Evolutionary conservation across 257 asterid genomes (phyloP).

Genomic region (Buddleja alternifolia): DNA sequence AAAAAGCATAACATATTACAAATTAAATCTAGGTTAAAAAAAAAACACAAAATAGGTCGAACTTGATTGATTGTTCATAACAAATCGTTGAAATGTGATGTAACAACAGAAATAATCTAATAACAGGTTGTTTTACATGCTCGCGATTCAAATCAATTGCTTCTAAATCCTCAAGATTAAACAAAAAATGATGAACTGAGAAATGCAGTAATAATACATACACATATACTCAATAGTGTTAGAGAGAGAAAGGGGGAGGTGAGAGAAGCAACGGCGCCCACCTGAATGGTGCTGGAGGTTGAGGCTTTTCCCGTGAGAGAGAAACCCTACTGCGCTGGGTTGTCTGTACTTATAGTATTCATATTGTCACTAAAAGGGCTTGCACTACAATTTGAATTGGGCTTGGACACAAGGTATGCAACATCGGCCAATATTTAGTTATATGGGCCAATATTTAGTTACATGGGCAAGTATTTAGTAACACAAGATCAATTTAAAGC

Average conservation of each 20-base stretch:
- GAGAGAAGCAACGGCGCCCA: constrained; percentile 28
- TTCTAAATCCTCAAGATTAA: neutral
- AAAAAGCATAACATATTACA: neutral
- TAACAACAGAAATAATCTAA: neutral
- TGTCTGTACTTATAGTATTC: constrained; percentile 24
- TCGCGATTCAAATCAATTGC: neutral
- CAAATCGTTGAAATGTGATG: neutral
- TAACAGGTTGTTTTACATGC: neutral
- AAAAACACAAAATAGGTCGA: neutral
- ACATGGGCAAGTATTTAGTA: no score
- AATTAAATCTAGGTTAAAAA: neutral
- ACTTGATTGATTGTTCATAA: neutral
- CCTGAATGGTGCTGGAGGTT: constrained; percentile 30
- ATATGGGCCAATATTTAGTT: no score
- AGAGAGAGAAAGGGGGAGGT: constrained; percentile 26
- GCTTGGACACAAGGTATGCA: neutral
- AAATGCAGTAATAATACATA: neutral
- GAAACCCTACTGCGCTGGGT: constrained; percentile 37
- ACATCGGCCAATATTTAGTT: no score
- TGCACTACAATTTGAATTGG: constrained; percentile 6
- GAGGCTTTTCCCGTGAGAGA: constrained; percentile 30
- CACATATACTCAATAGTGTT: no score
- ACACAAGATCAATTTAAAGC: no score
- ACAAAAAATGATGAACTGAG: neutral
- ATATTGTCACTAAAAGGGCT: neutral